Conservation (phyloP, 2,329 filamentous ascomycete species). For the Ceratocystis albifundus region DNA sequence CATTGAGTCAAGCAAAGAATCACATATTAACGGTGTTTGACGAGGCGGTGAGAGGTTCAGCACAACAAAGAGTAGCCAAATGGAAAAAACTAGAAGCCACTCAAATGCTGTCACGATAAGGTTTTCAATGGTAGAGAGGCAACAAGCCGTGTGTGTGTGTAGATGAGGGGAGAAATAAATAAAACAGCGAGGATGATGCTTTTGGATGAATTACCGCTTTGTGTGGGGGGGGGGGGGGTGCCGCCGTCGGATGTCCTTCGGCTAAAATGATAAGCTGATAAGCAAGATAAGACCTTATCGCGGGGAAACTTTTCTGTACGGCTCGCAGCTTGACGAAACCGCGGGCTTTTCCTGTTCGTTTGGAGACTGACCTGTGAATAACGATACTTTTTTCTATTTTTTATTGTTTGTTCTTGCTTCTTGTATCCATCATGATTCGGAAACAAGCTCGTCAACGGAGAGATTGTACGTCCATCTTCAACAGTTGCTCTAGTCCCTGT, state of each 20-base stretch:
- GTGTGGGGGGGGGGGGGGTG: too few relatives aligned
- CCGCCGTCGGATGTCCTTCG: slow-evolving; percentile 11
- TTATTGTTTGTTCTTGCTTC: background rate
- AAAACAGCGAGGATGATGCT: background rate
- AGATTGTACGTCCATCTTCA: slow-evolving; percentile 29
- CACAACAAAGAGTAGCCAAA: background rate
- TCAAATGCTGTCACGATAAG: too few relatives aligned
- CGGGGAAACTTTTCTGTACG: slow-evolving; percentile 22
- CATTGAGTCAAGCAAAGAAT: slow-evolving; percentile 19
- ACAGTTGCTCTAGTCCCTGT: background rate
- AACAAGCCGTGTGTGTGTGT: background rate
- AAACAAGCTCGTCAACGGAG: slow-evolving; percentile 36
- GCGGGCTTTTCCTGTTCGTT: too few relatives aligned
- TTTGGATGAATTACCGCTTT: background rate
- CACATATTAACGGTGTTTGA: slow-evolving; percentile 22
- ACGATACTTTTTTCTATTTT: background rate
- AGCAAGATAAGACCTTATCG: slow-evolving; percentile 16
- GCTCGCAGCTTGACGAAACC: background rate
- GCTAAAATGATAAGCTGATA: slow-evolving; percentile 15
- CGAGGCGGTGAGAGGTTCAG: background rate
- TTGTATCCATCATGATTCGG: slow-evolving; percentile 24
- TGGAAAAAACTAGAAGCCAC: background rate
- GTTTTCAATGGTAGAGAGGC: background rate
- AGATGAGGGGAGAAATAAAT: background rate
- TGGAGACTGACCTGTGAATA: background rate